Conservation (phyloP, 148 eudicot species). For the Rhododendron williamsianum region DNA sequence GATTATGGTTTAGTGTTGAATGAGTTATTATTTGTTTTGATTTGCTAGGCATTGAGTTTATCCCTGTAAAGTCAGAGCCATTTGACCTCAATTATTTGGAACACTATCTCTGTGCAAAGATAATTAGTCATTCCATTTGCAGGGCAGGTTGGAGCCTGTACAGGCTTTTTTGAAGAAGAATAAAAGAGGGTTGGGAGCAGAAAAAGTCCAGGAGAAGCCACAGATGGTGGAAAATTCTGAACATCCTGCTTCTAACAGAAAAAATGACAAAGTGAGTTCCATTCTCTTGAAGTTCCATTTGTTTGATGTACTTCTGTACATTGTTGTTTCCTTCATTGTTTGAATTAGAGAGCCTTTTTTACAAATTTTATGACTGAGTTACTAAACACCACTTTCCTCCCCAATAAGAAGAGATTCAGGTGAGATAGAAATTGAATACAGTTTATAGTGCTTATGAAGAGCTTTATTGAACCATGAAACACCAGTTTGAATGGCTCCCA, state of each 20-base stretch:
- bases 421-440: background rate
- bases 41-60: background rate
- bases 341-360: background rate
- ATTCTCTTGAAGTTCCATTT: background rate
- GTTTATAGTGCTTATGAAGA: background rate
- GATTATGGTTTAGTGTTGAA: background rate
- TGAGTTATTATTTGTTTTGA: background rate
- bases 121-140: constrained; percentile 11
- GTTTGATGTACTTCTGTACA: background rate
- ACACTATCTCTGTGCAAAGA: background rate
- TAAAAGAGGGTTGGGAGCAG: constrained; percentile 81
- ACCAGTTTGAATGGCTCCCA: background rate
- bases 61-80: background rate
- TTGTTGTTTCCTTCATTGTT: background rate
- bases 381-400: background rate
- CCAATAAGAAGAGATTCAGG: background rate
- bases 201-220: constrained; percentile 35
- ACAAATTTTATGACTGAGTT: background rate
- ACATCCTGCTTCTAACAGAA: constrained; percentile 7
- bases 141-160: constrained; percentile 90
- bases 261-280: constrained; percentile 32
- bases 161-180: constrained; percentile 55
- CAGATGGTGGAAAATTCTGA: constrained; percentile 19
- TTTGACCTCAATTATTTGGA: background rate
- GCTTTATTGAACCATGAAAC: background rate